Evolutionary conservation across 257 asterid genomes (phyloP), one percentile per base, ranked within the genome.

Genomic region (Agastache rugosa): DNA sequence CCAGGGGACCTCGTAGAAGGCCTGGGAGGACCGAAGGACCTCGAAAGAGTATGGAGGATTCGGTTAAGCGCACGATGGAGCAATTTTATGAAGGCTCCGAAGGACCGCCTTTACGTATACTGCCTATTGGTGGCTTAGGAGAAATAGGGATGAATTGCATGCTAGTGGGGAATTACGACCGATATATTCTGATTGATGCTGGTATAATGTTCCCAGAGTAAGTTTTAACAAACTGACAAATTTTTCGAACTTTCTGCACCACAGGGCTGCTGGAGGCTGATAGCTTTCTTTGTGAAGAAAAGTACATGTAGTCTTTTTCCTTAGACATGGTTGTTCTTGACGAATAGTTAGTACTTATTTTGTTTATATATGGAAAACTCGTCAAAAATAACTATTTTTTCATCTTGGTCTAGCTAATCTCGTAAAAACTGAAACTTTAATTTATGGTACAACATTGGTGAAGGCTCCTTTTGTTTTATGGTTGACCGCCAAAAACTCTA

Each of bases 141-240:
- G 98, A 95, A 87, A 95, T 95, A 41, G 99, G 99, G 86, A 95
- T 95, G 99, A 95, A 95, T 74, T 95, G 99, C 89, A 95, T 95
- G 99, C 93, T 95, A 15, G 90, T 95, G 35, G 99, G 99, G 60
- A 90, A 92, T 83, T 89, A 86, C 80, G 98, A 95, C 69, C 90
- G 99, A 54, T 95, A 95, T 86, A 89, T 95, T 80, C 82, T 95
- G 83, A 87, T 95, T 60, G 99, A 95, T 85, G 98, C 99, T 47
- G 99, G 99, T 77, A 85, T 95, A 27, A 95, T 95, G 99, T 95
- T 95, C 80, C 97, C 99, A 56, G 98, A 89, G 99, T 95, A 86
- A 84, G 97, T 85, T 67, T 39, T 41, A 16, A 23, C 53, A 51
- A 66, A 19, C 29, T 22, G n/a, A 29, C 29, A 50, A 72, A 29